phyloP scores from a whole-genome alignment of 805 yeast species.

The Pichia kluyveri region DNA sequence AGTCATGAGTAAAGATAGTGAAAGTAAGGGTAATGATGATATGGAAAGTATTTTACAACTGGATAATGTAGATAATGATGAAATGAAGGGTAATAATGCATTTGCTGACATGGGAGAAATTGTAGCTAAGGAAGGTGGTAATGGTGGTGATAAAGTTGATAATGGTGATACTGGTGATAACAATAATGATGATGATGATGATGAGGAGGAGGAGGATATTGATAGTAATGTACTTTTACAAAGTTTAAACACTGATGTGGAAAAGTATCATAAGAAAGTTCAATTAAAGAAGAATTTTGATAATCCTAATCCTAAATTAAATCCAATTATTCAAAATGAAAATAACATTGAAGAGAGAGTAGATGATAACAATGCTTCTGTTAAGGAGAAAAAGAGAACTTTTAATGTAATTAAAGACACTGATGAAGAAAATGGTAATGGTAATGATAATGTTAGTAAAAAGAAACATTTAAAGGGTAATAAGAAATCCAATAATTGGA shows the following conservation, averaged over 20 bases:
- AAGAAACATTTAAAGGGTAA: neutral
- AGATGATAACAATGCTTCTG: too few species aligned
- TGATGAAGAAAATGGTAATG: neutral
- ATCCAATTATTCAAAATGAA: too few species aligned
- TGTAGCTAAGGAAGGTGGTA: too few species aligned
- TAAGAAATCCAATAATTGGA: conserved; percentile 17
- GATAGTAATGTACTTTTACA: conserved; percentile 12
- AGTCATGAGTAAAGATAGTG: neutral
- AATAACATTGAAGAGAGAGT: too few species aligned
- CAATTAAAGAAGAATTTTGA: conserved; percentile 13
- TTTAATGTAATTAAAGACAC: too few species aligned
- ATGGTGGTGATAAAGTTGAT: neutral
- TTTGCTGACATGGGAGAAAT: neutral
- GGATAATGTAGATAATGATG: neutral
- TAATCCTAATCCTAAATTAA: neutral
- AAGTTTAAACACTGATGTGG: conserved; percentile 21
- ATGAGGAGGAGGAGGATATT: neutral
- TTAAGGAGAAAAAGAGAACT: too few species aligned
- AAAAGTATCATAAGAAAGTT: conserved; percentile 23
- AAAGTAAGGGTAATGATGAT: neutral
- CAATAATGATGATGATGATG: neutral
- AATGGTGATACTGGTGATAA: neutral
- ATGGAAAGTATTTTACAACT: neutral
- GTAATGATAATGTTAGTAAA: neutral
- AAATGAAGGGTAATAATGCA: neutral